These are phyloP conservation scores for Annulohypoxylon moriforme DNA, from an alignment of 495 filamentous ascomycete species.

Conservation along the genomic window DNA sequence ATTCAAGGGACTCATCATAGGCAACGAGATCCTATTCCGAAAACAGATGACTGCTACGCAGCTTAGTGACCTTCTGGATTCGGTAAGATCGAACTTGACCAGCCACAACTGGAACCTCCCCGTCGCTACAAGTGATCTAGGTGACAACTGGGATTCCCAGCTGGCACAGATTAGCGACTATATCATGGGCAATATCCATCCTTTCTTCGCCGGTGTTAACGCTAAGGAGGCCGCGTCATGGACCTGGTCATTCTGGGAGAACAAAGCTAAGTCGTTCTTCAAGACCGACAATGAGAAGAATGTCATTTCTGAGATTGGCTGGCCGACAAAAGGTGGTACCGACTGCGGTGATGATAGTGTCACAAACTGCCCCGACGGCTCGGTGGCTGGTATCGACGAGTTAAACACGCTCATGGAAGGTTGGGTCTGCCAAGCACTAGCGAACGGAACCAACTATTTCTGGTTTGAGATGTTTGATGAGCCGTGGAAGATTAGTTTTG, in stretches of 20 bases:
- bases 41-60: constrained; percentile 72
- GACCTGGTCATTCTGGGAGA: constrained; percentile 89
- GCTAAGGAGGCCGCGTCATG: constrained; percentile 77
- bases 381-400: constrained; percentile 81
- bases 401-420: constrained; percentile 88
- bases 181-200: constrained; percentile 97
- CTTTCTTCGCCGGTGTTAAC: constrained; percentile 89
- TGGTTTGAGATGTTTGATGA: constrained; percentile 98
- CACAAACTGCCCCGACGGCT: constrained; percentile 66
- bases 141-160: constrained; percentile 81
- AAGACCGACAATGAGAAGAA: constrained; percentile 69
- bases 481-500: constrained; percentile 87
- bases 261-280: constrained; percentile 65
- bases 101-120: constrained; percentile 72
- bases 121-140: constrained; percentile 90
- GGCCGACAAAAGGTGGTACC: constrained; percentile 88
- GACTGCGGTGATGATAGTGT: constrained; percentile 70
- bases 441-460: constrained; percentile 89
- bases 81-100: constrained; percentile 78
- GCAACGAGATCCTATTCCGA: constrained; percentile 93
- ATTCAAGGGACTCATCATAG: constrained; percentile 89
- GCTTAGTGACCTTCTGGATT: constrained; percentile 72
- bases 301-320: constrained; percentile 90
- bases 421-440: constrained; percentile 84
- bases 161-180: constrained; percentile 79